Evolutionary conservation across 331 rosid genomes (phyloP).

Genomic region (Malus hybrid): DNA sequence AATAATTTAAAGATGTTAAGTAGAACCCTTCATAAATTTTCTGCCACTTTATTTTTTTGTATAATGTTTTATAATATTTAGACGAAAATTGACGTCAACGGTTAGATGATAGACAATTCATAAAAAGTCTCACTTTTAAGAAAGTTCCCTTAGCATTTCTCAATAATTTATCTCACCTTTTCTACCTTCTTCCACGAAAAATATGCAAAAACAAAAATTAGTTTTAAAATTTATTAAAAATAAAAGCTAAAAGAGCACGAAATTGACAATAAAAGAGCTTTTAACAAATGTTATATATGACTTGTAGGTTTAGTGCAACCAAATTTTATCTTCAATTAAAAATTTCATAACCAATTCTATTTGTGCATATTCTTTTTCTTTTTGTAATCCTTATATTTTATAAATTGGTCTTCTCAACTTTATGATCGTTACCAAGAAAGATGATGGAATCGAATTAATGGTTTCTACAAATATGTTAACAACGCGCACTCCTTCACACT

Average conservation of each 20-base stretch:
- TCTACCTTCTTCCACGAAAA: not conserved
- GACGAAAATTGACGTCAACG: no score
- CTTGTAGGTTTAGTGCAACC: no score
- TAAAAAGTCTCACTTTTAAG: no score
- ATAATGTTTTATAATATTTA: no score
- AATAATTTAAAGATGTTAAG: no score
- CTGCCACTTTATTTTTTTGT: no score
- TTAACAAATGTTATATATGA: not conserved
- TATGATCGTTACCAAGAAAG: constrained; percentile 4
- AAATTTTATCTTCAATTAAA: no score
- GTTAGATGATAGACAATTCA: no score
- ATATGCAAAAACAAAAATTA: not conserved
- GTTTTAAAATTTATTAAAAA: no score
- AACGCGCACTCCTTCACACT: constrained; percentile 6
- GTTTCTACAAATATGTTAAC: constrained; percentile 8
- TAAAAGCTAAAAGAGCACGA: not conserved
- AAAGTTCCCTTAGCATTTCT: no score
- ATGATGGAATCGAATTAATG: constrained; percentile 29
- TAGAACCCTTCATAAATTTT: no score
- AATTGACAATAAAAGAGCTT: not conserved
- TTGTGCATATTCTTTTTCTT: not conserved
- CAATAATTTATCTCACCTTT: no score
- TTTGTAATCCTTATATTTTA: not conserved
- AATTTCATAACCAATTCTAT: not conserved
- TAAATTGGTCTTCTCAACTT: not conserved